These are phyloP conservation scores for Magnolia officinalis DNA, from an alignment of 164 flowering plant genomes.

Conservation along the genomic window DNA sequence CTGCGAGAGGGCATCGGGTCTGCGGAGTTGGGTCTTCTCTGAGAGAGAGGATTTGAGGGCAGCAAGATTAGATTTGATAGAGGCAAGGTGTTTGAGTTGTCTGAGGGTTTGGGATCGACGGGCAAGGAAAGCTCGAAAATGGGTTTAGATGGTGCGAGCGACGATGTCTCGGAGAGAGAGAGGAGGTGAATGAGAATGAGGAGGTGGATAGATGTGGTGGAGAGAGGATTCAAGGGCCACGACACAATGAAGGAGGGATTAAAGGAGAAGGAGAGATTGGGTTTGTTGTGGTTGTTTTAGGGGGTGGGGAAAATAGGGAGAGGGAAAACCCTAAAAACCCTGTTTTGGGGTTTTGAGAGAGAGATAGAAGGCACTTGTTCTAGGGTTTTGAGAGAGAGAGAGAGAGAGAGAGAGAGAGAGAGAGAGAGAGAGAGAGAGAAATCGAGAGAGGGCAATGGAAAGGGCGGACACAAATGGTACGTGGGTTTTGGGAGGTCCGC, in stretches of 20 bases:
- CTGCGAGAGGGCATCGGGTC: constrained; percentile 16
- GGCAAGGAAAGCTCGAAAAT: constrained; percentile 68
- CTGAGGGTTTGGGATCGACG: constrained; percentile 77
- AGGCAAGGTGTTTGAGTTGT: constrained; percentile 64
- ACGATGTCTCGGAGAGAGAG: constrained; percentile 57
- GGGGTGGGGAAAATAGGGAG: background rate
- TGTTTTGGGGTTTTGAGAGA: no score
- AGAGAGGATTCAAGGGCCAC: constrained; percentile 16
- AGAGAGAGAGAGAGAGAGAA: no score
- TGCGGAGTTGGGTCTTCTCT: constrained; percentile 23
- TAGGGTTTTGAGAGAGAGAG: no score
- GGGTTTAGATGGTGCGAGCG: constrained; percentile 77
- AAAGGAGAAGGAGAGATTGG: constrained; percentile 39
- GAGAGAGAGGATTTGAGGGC: constrained; percentile 52
- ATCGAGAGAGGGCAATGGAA: no score
- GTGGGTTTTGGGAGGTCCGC: no score
- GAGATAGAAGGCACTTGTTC: no score
- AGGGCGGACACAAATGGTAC: no score
- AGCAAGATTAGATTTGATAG: constrained; percentile 49
- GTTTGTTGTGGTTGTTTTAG: constrained; percentile 9
- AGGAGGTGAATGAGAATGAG: constrained; percentile 5
- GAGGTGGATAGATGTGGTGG: constrained; percentile 8
- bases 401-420: no score
- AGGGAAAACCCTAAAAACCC: no score
- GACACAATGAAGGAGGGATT: constrained; percentile 45